Evolutionary conservation across 306 rosid genomes (phyloP).

Genomic region (Pterocarpus santalinus): DNA sequence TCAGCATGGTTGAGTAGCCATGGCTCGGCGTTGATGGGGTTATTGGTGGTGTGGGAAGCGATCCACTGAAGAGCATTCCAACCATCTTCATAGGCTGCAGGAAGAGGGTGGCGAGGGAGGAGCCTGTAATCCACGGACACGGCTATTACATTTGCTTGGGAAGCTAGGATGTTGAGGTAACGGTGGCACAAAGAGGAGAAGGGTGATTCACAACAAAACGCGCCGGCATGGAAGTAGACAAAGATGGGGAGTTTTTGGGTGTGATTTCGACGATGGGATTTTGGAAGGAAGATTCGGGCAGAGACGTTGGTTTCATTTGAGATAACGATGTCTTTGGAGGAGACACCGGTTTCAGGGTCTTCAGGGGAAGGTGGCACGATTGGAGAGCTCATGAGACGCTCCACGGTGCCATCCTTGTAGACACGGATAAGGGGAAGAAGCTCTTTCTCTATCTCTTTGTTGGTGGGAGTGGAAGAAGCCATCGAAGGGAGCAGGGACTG

Average conservation of each 20-base stretch:
- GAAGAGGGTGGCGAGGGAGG: conserved; percentile 54
- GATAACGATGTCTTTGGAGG: conserved; percentile 52
- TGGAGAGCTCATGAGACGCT: conserved; percentile 41
- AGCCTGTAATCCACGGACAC: conserved; percentile 47
- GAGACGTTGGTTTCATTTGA: conserved; percentile 38
- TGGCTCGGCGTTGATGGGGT: neutral
- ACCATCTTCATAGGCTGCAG: conserved; percentile 52
- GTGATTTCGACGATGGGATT: neutral
- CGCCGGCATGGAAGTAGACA: conserved; percentile 55
- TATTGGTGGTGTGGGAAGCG: conserved; percentile 40
- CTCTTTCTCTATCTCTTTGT: conserved; percentile 44
- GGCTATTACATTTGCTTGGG: conserved; percentile 39
- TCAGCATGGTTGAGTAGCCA: conserved; percentile 50
- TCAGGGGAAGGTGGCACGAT: conserved; percentile 27
- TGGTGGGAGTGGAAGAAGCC: neutral
- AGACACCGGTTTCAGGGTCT: conserved; percentile 51
- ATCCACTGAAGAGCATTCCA: conserved; percentile 56
- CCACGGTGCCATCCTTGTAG: conserved; percentile 50
- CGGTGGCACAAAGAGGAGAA: conserved; percentile 38
- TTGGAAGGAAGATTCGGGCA: conserved; percentile 51
- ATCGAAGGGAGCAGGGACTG: neutral
- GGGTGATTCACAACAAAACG: conserved; percentile 55
- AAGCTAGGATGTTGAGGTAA: conserved; percentile 27
- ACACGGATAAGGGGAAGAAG: conserved; percentile 45
- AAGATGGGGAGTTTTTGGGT: conserved; percentile 50